These are phyloP conservation scores for Phoenix dactylifera DNA, from an alignment of 176 grass and related monocot species.

Conservation along the genomic window DNA sequence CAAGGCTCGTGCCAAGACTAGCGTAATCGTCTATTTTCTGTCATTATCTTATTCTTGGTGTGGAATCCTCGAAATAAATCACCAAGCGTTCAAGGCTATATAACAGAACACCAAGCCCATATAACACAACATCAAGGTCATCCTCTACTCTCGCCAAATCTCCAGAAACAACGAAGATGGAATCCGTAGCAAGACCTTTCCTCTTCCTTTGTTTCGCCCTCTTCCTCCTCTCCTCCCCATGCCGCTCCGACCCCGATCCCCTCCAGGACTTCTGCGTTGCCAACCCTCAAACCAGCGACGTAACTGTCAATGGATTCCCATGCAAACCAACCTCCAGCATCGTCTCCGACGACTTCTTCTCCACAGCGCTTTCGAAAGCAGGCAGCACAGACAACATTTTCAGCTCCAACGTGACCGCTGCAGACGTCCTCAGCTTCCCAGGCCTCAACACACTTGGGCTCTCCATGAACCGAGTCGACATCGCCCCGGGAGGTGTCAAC, in stretches of 20 bases:
- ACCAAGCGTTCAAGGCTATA: no score
- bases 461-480: slow-evolving; percentile 77
- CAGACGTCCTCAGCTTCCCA: slow-evolving; percentile 62
- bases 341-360: slow-evolving; percentile 84
- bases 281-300: neutral
- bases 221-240: no score
- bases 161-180: neutral
- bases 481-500: slow-evolving; percentile 74
- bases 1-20: no score
- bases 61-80: no score
- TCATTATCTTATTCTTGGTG: no score
- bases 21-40: no score
- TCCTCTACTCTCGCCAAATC: neutral
- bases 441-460: slow-evolving; percentile 79
- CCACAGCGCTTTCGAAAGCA: slow-evolving; percentile 3
- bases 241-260: slow-evolving; percentile 39
- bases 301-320: slow-evolving; percentile 38
- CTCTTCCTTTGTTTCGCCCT: neutral
- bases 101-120: no score
- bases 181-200: neutral
- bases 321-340: slow-evolving; percentile 53
- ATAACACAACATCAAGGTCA: neutral
- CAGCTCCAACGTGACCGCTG: slow-evolving; percentile 17
- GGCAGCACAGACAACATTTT: slow-evolving; percentile 31
- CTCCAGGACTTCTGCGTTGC: slow-evolving; percentile 87